phyloP scores from a whole-genome alignment of 106 monocot species.

The Dioscorea zingiberensis region DNA sequence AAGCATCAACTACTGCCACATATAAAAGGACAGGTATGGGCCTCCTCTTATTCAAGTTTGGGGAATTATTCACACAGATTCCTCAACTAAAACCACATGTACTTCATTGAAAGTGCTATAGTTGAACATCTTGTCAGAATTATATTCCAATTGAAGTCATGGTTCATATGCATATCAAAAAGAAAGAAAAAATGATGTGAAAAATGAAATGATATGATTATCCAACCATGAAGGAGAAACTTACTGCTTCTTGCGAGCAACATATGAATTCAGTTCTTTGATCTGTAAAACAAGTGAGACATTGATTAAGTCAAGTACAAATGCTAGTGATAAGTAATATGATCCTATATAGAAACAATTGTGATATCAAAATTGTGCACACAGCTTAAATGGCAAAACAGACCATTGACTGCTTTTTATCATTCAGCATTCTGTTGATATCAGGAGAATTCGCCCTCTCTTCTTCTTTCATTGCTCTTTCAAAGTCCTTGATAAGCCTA shows the following conservation, averaged over 20 bases:
- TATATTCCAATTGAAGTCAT: too few species aligned
- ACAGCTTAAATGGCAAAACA: neutral
- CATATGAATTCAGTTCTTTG: slow-evolving; percentile 17
- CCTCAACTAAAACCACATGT: too few species aligned
- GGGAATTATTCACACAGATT: too few species aligned
- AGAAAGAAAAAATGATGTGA: neutral
- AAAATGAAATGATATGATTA: neutral
- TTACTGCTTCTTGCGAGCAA: slow-evolving; percentile 18
- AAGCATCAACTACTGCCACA: too few species aligned
- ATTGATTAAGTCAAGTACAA: neutral
- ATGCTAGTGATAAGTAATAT: neutral
- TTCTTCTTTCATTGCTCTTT: slow-evolving; percentile 11
- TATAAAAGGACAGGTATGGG: too few species aligned
- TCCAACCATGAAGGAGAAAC: neutral
- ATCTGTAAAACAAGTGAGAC: slow-evolving; percentile 9
- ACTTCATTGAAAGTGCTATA: too few species aligned
- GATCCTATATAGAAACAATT: neutral
- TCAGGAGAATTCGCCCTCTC: slow-evolving; percentile 13
- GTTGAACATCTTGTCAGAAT: too few species aligned
- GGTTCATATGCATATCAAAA: neutral
- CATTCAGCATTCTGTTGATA: slow-evolving; percentile 6
- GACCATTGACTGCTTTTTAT: slow-evolving; percentile 13
- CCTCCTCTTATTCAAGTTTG: too few species aligned
- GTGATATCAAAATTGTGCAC: neutral
- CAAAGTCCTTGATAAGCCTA: slow-evolving; percentile 20